phyloP scores from a whole-genome alignment of 1,284 basidiomycete genomes.

The Rhizoctonia solani region DNA sequence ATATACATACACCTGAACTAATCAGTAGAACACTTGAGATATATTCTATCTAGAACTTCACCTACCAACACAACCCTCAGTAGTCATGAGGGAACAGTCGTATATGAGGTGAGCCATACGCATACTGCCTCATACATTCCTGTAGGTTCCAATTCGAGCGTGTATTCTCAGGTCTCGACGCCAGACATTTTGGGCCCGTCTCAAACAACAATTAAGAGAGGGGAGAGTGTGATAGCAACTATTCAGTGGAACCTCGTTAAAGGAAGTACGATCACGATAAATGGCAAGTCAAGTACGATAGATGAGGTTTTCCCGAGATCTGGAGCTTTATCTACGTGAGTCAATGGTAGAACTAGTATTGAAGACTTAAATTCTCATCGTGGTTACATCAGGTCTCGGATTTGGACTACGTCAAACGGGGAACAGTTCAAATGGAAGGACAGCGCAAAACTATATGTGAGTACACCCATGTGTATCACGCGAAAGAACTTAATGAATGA shows the following conservation, averaged over 20 bases:
- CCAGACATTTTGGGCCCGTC: not conserved
- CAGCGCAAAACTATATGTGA: conserved; percentile 13
- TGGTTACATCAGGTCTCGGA: not conserved
- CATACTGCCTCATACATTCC: not conserved
- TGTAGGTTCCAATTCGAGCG: not conserved
- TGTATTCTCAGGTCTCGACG: not conserved
- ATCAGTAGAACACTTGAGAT: no score
- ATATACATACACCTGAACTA: no score
- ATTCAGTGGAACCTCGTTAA: not conserved
- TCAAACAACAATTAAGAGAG: not conserved
- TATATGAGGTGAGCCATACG: conserved; percentile 1
- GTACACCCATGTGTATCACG: no score
- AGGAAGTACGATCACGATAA: not conserved
- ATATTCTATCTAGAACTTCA: conserved; percentile 14
- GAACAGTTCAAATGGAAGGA: conserved; percentile 29
- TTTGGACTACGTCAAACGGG: conserved; percentile 5
- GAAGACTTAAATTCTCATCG: not conserved
- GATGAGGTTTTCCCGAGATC: not conserved
- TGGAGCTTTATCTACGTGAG: not conserved
- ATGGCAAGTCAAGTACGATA: not conserved
- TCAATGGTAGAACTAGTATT: not conserved
- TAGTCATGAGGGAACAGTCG: not conserved
- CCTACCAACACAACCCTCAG: conserved; percentile 10
- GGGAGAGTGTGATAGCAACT: not conserved
- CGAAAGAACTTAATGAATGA: no score